phyloP scores from a whole-genome alignment of 2,329 filamentous ascomycete genomes.

The Talaromyces amestolkiae region DNA sequence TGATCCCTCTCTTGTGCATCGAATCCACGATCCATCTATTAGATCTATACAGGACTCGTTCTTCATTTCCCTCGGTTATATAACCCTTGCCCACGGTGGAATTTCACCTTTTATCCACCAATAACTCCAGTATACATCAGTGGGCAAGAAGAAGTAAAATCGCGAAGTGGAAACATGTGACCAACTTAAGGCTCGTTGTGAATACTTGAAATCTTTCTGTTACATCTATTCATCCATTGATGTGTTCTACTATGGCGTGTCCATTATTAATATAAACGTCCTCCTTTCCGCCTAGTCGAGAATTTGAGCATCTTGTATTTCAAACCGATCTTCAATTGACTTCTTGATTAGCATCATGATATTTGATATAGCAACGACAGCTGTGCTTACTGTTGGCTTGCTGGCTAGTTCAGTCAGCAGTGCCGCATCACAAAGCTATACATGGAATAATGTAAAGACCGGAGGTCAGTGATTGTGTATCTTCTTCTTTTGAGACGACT shows the following conservation, averaged over 20 bases:
- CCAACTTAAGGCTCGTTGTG: background rate
- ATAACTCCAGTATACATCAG: background rate
- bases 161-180: background rate
- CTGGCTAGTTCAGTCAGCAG: slow-evolving; percentile 16
- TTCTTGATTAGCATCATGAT: background rate
- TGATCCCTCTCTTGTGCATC: background rate
- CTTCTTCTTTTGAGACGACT: background rate
- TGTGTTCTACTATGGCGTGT: background rate
- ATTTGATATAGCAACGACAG: background rate
- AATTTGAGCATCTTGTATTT: background rate
- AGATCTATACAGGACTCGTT: background rate
- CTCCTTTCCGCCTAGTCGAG: background rate
- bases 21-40: background rate
- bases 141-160: background rate
- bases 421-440: slow-evolving; percentile 27
- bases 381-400: slow-evolving; percentile 7
- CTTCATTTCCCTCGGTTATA: background rate
- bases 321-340: background rate
- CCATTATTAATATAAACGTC: background rate
- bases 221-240: background rate
- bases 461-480: slow-evolving; percentile 31
- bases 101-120: background rate
- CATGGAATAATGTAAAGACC: slow-evolving; percentile 53
- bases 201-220: background rate
- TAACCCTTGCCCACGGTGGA: background rate